Evolutionary conservation across 2,329 filamentous ascomycete species (phyloP), one percentile per base, ranked within the genome.

Genomic region (Pseudopyrenochaeta lycopersici): DNA sequence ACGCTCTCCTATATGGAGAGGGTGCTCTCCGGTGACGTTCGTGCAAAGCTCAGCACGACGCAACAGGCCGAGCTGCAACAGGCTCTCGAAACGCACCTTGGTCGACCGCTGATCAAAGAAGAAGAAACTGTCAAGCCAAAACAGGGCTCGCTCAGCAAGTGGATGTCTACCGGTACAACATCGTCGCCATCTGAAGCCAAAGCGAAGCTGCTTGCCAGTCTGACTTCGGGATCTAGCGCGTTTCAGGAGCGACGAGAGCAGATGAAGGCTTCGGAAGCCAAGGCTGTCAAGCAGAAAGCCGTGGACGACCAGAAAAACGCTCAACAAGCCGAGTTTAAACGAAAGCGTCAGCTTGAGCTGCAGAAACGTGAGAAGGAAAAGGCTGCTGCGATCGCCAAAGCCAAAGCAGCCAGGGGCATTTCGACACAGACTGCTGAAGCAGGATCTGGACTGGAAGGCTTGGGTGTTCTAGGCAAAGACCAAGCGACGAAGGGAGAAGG

Each of bases 31-130:
- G 82, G 83, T 52, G 78, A 82, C 17, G 84, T 88, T 60, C 88
- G 85, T 66, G 96, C 93, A 1, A 97, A 96, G 64, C 78, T 98
- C 62, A 90, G 85, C 11, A 85, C 86, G 31, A 88, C 90, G 51
- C 92, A 98, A 71, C 92, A 93, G 62, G 94, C 93, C 10, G 91
- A 97, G 76, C 81, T 98, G 44, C 81, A 85, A 47, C 77, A 83
- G 46, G 84, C 85, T 15, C 72, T 88, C n/a, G 86, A 88, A 62
- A 80, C 71, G 14, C 77, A 82, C 64, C 61, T 78, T n/a, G 80
- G 78, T 12, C 70, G 72, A 23, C 58, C 72, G 7, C 54, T 76
- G 35, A 52, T 59, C 17, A 76, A 75, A 49, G 68, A 65, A 38
- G 71, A 72, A 47, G 69, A 69, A 46, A 64, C 69, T 14, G 57